These are phyloP conservation scores for Epichloe uncinata DNA, from an alignment of 2,329 filamentous ascomycete species.

Conservation along the genomic window DNA sequence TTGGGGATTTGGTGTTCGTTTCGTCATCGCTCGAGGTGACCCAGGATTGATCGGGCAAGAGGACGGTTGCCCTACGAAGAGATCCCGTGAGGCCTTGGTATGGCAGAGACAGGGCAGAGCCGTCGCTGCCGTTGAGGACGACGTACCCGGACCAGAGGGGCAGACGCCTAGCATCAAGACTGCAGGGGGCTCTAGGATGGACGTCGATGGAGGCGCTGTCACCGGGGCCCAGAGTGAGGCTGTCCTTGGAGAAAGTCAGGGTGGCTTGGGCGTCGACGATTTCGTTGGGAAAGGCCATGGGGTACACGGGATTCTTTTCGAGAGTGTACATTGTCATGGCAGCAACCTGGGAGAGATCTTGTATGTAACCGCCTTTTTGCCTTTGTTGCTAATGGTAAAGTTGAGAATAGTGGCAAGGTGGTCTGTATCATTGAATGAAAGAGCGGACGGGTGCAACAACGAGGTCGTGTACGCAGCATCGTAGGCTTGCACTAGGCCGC, in stretches of 20 bases:
- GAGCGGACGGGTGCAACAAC: slow-evolving; percentile 36
- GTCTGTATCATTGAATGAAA: slow-evolving; percentile 51
- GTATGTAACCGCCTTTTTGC: slow-evolving; percentile 35
- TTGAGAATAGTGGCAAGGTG: slow-evolving; percentile 33
- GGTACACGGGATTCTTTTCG: slow-evolving; percentile 18
- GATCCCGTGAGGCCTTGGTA: slow-evolving; percentile 26
- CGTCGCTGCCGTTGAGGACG: slow-evolving; percentile 25
- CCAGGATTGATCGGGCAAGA: slow-evolving; percentile 11
- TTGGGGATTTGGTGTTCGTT: slow-evolving; percentile 9
- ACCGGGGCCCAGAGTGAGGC: slow-evolving; percentile 29
- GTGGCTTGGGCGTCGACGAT: slow-evolving; percentile 26
- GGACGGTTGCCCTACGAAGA: slow-evolving; percentile 14
- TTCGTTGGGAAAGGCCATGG: slow-evolving; percentile 32
- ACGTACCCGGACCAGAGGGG: slow-evolving; percentile 31
- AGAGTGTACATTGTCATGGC: slow-evolving; percentile 41
- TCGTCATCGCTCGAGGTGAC: slow-evolving; percentile 18
- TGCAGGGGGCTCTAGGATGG: slow-evolving; percentile 25
- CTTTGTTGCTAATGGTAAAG: slow-evolving; percentile 43
- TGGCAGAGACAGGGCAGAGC: slow-evolving; percentile 22
- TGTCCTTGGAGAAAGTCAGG: slow-evolving; percentile 27
- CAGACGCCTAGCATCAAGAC: slow-evolving; percentile 21
- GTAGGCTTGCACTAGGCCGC: slow-evolving; percentile 44
- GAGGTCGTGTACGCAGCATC: slow-evolving; percentile 42
- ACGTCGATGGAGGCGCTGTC: slow-evolving; percentile 33
- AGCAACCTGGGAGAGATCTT: slow-evolving; percentile 32